These are phyloP conservation scores for Fistulifera solaris DNA, from an alignment of 108 stramenopile species.

Conservation along the genomic window DNA sequence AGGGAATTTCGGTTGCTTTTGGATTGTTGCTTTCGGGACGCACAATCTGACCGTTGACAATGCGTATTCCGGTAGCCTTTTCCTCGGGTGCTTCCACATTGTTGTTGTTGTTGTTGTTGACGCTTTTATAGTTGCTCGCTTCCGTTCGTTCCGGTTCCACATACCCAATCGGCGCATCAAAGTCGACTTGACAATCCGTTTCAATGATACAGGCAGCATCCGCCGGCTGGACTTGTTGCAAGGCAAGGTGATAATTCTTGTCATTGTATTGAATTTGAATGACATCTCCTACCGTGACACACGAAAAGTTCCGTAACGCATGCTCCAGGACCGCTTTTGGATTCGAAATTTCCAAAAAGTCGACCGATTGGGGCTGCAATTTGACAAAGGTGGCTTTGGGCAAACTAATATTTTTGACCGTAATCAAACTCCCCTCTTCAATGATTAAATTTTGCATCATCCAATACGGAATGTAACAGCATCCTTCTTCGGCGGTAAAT, in stretches of 20 bases:
- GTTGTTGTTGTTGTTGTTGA: constrained; percentile 19
- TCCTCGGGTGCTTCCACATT: constrained; percentile 13
- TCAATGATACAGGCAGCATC: constrained; percentile 94
- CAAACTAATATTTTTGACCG: constrained; percentile 89
- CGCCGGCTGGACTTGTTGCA: constrained; percentile 87
- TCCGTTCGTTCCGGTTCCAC: constrained; percentile 55
- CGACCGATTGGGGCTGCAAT: constrained; percentile 96
- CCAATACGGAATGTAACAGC: constrained; percentile 98
- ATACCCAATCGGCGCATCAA: constrained; percentile 92
- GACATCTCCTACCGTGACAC: constrained; percentile 95
- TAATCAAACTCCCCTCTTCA: constrained; percentile 85
- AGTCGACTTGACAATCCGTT: constrained; percentile 92
- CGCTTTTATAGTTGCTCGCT: constrained; percentile 28
- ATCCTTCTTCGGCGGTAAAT: constrained; percentile 98
- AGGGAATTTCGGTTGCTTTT: constrained; percentile 5
- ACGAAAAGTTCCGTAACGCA: constrained; percentile 90
- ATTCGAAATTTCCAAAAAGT: constrained; percentile 98
- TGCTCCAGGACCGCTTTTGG: constrained; percentile 96
- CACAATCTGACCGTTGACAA: constrained; percentile 76
- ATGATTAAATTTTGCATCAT: constrained; percentile 96
- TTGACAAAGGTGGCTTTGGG: constrained; percentile 97
- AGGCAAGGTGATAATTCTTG: constrained; percentile 91
- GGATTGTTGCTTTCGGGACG: constrained; percentile 34
- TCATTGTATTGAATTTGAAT: constrained; percentile 96
- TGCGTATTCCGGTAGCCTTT: constrained; percentile 34